These are phyloP conservation scores for Phytophthora sansomeana DNA, from an alignment of 352 stramenopile genomes.

Conservation along the genomic window DNA sequence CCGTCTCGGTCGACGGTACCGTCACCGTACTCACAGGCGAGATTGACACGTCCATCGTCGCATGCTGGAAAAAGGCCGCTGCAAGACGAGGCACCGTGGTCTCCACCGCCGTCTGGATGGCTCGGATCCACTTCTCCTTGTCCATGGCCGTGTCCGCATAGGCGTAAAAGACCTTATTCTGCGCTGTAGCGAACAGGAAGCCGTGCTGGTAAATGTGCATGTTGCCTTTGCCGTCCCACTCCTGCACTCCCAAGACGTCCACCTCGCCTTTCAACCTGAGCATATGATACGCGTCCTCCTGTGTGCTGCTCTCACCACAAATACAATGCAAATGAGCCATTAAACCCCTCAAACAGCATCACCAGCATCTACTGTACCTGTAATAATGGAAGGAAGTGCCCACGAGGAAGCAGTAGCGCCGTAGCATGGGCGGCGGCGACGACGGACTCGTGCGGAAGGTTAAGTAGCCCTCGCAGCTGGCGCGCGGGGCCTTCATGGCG, in stretches of 20 bases:
- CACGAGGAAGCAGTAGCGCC: conserved; percentile 89
- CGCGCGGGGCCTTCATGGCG: conserved; percentile 82
- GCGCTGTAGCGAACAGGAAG: conserved; percentile 88
- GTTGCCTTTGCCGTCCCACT: conserved; percentile 93
- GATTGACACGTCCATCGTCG: conserved; percentile 50
- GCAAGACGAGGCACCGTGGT: conserved; percentile 79
- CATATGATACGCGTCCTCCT: conserved; percentile 92
- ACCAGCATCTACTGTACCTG: conserved; percentile 36
- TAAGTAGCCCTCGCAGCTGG: conserved; percentile 87
- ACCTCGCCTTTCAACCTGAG: conserved; percentile 88
- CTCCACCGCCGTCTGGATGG: conserved; percentile 86
- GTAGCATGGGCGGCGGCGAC: conserved; percentile 86
- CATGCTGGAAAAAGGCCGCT: conserved; percentile 60
- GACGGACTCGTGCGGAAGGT: conserved; percentile 89
- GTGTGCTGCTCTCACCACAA: conserved; percentile 53
- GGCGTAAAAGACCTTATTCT: conserved; percentile 92
- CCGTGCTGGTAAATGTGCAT: conserved; percentile 93
- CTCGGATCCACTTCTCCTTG: conserved; percentile 91
- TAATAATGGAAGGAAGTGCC: conserved; percentile 91
- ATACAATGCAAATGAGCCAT: neutral
- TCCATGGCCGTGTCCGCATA: conserved; percentile 90
- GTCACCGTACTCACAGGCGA: conserved; percentile 61
- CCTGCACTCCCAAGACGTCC: conserved; percentile 89
- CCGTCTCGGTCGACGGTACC: conserved; percentile 59
- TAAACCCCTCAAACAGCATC: conserved; percentile 3